Base-by-base conservation (phyloP, 2,329 filamentous ascomycete genomes). In the Venturia pyrina region DNA sequence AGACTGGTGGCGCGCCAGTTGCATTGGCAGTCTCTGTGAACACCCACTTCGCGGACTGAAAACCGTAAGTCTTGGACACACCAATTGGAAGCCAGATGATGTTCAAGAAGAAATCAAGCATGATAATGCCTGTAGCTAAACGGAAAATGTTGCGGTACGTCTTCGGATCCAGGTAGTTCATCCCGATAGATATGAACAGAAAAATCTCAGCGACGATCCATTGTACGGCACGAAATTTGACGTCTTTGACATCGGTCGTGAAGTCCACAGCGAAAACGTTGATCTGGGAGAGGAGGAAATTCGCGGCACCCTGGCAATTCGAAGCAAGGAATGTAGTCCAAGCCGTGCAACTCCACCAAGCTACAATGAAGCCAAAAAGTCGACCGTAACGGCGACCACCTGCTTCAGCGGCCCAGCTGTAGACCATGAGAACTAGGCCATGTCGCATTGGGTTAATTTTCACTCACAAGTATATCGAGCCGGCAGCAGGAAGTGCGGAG, bases 261-360 rank as follows among this genome's bases (percentile, higher is more conserved):
- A 85, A 86, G 70, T 82, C 77, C 5, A 84, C 72, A 4, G 82
- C 75, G 70, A 86, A 86, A 2, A 86, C 83, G 0, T 80, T 81
- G 53, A 85, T 79, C 77, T 86, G 84, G 17, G 75, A 76, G 10
- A 77, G 71, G 32, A 77, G 70, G 59, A 75, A 77, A 68, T 77
- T 77, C 60, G 75, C 75, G 1, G 75, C 71, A 24, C 74, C 74
- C 65, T 77, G 75, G 50, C 70, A 73, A 60, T 73, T 71, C 64
- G 70, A 73, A 28, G 75, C 72, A 43, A 74, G 70, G 65, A 77
- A 77, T 6, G 75, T 86, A 1, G 84, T 86, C 84, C 84, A 86
- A 0, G 84, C 84, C 0, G 83, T 86, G 0, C 83, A 85, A 69
- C 81, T 83, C 84, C 84, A 86, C 84, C 83, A 86, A 0, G 84